phyloP scores from a whole-genome alignment of 2,329 filamentous ascomycete genomes.

The Ampelomyces quisqualis region DNA sequence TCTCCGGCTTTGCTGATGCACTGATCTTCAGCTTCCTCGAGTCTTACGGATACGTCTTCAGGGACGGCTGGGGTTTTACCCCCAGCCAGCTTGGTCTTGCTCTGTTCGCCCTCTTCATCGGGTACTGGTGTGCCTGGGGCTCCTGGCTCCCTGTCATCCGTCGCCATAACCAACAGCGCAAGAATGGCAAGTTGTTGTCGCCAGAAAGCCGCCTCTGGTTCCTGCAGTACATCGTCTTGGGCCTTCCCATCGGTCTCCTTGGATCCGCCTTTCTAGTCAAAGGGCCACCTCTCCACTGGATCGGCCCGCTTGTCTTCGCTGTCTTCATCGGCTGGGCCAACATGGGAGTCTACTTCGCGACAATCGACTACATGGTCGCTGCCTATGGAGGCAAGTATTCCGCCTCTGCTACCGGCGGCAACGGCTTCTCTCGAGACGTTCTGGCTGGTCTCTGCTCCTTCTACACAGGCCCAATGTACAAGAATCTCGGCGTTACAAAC shows the following conservation, averaged over 20 bases:
- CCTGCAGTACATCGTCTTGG: constrained; percentile 61
- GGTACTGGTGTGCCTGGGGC: constrained; percentile 64
- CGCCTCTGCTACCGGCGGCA: constrained; percentile 75
- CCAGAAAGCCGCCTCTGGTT: constrained; percentile 67
- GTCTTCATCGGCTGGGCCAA: constrained; percentile 65
- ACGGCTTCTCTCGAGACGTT: constrained; percentile 72
- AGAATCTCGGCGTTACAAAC: constrained; percentile 23
- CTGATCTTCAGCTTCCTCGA: constrained; percentile 78
- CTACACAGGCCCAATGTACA: constrained; percentile 41
- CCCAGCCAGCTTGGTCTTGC: constrained; percentile 59
- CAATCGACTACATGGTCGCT: constrained; percentile 75
- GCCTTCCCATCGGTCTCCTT: constrained; percentile 65
- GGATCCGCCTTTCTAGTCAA: constrained; percentile 61
- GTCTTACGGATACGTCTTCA: constrained; percentile 66
- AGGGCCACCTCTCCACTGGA: constrained; percentile 66
- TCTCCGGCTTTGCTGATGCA: constrained; percentile 71
- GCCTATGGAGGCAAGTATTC: constrained; percentile 68
- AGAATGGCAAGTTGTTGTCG: constrained; percentile 50
- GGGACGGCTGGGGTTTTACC: constrained; percentile 62
- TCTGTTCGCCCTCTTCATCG: constrained; percentile 60
- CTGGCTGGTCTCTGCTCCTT: constrained; percentile 70
- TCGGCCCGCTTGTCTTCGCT: constrained; percentile 54
- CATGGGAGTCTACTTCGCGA: constrained; percentile 52
- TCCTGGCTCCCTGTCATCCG: constrained; percentile 56
- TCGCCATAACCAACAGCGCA: constrained; percentile 49